These are phyloP conservation scores for Botryosphaeria dothidea DNA, from an alignment of 2,329 filamentous ascomycete genomes.

Conservation along the genomic window DNA sequence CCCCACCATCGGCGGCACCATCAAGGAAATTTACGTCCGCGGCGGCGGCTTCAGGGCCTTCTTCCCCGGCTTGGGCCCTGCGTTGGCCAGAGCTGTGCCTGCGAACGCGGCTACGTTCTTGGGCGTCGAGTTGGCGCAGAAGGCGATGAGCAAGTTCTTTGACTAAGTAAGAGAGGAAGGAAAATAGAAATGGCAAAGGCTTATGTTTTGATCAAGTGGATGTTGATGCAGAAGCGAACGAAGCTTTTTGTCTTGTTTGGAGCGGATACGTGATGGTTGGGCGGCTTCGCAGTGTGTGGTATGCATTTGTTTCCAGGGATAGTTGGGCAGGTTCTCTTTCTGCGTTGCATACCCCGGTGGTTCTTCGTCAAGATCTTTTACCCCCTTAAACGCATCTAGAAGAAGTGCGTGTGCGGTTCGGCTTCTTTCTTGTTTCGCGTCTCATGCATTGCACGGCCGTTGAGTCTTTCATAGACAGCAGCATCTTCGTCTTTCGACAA, in stretches of 20 bases:
- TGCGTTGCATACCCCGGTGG: not conserved
- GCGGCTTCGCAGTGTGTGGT: not conserved
- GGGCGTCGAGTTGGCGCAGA: conserved; percentile 80
- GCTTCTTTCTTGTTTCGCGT: not conserved
- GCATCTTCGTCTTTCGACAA: not conserved
- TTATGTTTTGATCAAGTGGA: too few species aligned
- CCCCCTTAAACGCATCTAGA: not conserved
- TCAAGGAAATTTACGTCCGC: conserved; percentile 77
- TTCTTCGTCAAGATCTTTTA: too few species aligned
- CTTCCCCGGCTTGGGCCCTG: conserved; percentile 95
- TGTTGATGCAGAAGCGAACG: too few species aligned
- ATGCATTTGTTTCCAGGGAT: not conserved
- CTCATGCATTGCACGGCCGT: not conserved
- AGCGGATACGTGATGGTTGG: too few species aligned
- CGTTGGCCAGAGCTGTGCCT: conserved; percentile 87
- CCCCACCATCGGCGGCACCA: conserved; percentile 75
- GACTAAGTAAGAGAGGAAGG: conserved; percentile 27
- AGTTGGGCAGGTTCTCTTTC: too few species aligned
- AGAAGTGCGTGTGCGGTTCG: not conserved
- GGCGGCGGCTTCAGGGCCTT: conserved; percentile 90
- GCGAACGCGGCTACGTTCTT: conserved; percentile 96
- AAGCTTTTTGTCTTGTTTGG: too few species aligned
- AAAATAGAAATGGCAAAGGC: too few species aligned
- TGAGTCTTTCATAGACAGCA: not conserved
- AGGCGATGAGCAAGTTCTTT: conserved; percentile 77